phyloP scores from a whole-genome alignment of 768 basidiomycete genomes.

The Russula griseocarnosa region DNA sequence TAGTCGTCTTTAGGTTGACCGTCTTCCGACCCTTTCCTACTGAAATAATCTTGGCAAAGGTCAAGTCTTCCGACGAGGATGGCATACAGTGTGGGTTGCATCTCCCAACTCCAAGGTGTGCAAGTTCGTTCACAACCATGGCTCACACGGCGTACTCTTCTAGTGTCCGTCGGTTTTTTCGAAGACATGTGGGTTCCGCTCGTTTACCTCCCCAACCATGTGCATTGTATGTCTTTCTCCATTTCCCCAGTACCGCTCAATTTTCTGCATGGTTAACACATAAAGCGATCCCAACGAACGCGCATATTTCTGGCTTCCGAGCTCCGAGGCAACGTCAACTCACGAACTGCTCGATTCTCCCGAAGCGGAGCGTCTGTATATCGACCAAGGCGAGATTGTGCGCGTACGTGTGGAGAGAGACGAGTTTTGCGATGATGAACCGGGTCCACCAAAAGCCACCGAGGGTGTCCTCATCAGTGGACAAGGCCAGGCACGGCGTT shows the following conservation, averaged over 20 bases:
- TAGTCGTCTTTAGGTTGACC: conserved; percentile 85
- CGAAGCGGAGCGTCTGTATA: conserved; percentile 67
- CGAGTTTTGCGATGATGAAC: conserved; percentile 83
- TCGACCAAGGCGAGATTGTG: conserved; percentile 70
- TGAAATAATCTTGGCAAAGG: conserved; percentile 86
- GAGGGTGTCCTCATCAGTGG: conserved; percentile 60
- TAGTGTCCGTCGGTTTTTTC: conserved; percentile 89
- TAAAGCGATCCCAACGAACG: conserved; percentile 76
- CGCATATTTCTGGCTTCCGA: conserved; percentile 78
- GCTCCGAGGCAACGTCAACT: conserved; percentile 45
- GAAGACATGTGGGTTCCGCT: conserved; percentile 87
- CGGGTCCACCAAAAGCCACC: conserved; percentile 71
- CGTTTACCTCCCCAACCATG: conserved; percentile 71
- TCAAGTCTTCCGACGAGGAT: conserved; percentile 80
- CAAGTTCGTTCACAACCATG: background rate
- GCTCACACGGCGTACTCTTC: conserved; percentile 1
- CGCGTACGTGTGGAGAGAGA: conserved; percentile 77
- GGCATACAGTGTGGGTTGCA: conserved; percentile 68
- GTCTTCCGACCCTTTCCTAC: conserved; percentile 89
- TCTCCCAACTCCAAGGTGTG: background rate
- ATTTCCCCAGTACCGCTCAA: background rate
- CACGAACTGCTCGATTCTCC: conserved; percentile 70
- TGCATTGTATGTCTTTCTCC: conserved; percentile 55
- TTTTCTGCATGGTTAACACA: background rate
- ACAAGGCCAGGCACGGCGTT: conserved; percentile 47